Evolutionary conservation across 805 yeast species (phyloP), one percentile per base, ranked within the genome.

Genomic region (Scheffersomyces ergatensis): DNA sequence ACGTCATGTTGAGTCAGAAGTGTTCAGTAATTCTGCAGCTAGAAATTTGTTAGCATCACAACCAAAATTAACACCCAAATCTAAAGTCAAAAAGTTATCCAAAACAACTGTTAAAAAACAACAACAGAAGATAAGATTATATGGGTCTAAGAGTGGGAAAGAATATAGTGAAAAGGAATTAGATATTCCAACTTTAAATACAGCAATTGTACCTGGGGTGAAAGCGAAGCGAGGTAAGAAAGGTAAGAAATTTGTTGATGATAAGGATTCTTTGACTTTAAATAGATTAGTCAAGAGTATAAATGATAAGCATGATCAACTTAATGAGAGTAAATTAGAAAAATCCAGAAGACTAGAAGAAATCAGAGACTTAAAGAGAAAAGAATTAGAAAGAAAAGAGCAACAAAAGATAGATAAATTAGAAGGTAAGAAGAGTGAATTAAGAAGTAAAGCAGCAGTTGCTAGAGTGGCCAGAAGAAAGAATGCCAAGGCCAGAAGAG

Each of bases 311-410:
- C 74, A 82, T 48, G 97, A 92, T 46, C 75, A 78, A 33, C 77
- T 80, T 7, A 82, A 84, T 52, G 96, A 90, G 55, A 85, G 96
- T 50, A 93, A 89, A 63, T 70, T 93, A 42, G 99, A 92, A 58
- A 88, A 87, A 57, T 83, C 96, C 0, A 80, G 87, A 57, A 82
- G 95, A 62, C 72, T 93, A 36, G 97, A 92, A 62, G 95, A 87
- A 51, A 78, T 92, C 44, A 77, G 99, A 56, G 96, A 89, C 33
- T 70, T 89, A 49, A 88, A 85, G 68, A 80, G 88, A 55, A 75
- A 83, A 63, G 98, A 93, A 61, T 78, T 92, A 48, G 97, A 92
- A 59, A 72, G 84, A 58, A 85, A 83, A 57, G 97, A 92, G 53
- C 76, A 76, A 39, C 80, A 68, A 25, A 88, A 89, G 66, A 66